Base-by-base conservation (phyloP, 345 rosid genomes). In the Rhodamnia argentea region DNA sequence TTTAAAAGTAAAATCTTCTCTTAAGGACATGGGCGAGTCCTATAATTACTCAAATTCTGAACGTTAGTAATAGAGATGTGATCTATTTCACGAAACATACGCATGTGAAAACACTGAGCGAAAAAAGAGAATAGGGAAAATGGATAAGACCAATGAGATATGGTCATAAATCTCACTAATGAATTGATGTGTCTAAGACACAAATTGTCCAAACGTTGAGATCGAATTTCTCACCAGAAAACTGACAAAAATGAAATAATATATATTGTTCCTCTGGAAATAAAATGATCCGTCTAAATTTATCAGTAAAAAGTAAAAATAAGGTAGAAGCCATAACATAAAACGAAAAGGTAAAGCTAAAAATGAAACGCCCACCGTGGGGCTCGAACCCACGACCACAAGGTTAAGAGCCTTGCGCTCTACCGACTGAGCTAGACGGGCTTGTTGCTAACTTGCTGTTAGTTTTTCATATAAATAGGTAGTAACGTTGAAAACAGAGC, bases 361-460 rank as follows among this genome's bases (percentile, higher is more conserved):
- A 18, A 24, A 4, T 15, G 7, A 5, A 52, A 20, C 89, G 86
- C 88, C 88, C 87, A 84, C 90, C 86, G 87, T 89, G 89, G 89
- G 89, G 89, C 86, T 89, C 91, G 91, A 87, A 89, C 89, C 91
- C 89, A 86, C 87, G 84, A 86, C 89, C 86, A 87, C 88, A 87
- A 86, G 90, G 89, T 90, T 88, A 87, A 83, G 83, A 74, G 88
- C 86, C 87, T 84, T 88, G 88, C 83, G 83, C 85, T 84, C 62
- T 70, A 84, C 88, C 83, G 51, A 59, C 85, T 81, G 85, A 88
- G 90, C 70, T 84, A 86, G 87, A 86, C 85, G 87, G 85, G 88
- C 51, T 87, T 50, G 6, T 3, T 42, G 44, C 44, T 42, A 1
- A 10, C 14, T 26, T 58, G 15, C 27, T 10, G 23, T 14, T 2